These are phyloP conservation scores for Paecilomyces sp. DNA, from an alignment of 2,329 filamentous ascomycete species.

Conservation along the genomic window DNA sequence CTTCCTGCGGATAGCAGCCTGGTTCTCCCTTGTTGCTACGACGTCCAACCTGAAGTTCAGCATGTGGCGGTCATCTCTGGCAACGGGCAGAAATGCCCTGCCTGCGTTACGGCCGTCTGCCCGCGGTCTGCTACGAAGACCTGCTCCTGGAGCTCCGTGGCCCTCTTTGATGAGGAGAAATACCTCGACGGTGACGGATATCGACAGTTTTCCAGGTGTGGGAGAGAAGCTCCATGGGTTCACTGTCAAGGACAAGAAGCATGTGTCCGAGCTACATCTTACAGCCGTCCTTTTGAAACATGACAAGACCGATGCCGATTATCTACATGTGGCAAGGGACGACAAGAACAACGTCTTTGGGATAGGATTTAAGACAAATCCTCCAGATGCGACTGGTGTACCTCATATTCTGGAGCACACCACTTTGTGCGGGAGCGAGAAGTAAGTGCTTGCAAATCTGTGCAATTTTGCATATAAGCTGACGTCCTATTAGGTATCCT, in stretches of 20 bases:
- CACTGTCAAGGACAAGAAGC: constrained; percentile 78
- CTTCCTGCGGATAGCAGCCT: background rate
- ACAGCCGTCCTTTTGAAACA: constrained; percentile 86
- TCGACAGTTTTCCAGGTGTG: constrained; percentile 66
- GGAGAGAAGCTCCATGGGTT: constrained; percentile 91
- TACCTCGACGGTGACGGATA: constrained; percentile 62
- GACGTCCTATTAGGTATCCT: constrained; percentile 59
- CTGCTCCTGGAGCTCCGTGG: constrained; percentile 9
- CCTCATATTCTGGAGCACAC: constrained; percentile 98
- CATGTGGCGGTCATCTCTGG: constrained; percentile 27
- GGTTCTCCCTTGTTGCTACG: constrained; percentile 1
- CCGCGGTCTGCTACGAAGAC: constrained; percentile 12
- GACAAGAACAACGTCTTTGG: constrained; percentile 99
- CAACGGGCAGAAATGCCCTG: constrained; percentile 17
- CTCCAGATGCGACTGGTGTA: constrained; percentile 89
- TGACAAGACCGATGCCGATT: constrained; percentile 92
- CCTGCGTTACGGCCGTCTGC: constrained; percentile 13
- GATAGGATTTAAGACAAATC: constrained; percentile 98
- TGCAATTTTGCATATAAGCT: constrained; percentile 5
- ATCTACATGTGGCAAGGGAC: constrained; percentile 88
- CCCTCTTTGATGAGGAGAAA: constrained; percentile 13
- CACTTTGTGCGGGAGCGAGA: constrained; percentile 89
- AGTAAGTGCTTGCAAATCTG: constrained; percentile 48
- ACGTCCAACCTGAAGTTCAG: constrained; percentile 2
- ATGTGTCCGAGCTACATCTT: constrained; percentile 88